Conservation (phyloP, 495 filamentous ascomycete genomes). For the Rhypophila decipiens region DNA sequence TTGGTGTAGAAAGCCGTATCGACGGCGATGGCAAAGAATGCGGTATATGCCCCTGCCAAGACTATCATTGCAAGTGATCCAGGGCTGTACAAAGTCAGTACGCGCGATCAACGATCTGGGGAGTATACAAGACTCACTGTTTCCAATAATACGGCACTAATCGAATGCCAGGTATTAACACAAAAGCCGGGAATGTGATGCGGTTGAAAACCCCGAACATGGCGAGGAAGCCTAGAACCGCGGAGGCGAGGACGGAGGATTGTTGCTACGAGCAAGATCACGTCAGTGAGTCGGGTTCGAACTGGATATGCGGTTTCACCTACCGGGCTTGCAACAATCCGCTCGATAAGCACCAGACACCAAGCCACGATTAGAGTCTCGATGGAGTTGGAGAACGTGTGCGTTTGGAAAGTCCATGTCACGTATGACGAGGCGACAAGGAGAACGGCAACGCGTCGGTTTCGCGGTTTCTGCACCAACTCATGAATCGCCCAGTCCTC, state of each 20-base stretch:
- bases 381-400: constrained; percentile 97
- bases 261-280: constrained; percentile 48
- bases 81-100: constrained; percentile 49
- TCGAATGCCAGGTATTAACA: constrained; percentile 72
- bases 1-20: constrained; percentile 79
- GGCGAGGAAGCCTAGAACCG: constrained; percentile 68
- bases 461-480: constrained; percentile 65
- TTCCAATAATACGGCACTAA: constrained; percentile 77
- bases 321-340: constrained; percentile 74
- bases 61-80: constrained; percentile 57
- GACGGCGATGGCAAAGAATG: constrained; percentile 63
- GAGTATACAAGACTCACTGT: constrained; percentile 49
- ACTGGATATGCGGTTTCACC: constrained; percentile 5
- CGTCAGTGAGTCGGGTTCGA: constrained; percentile 4
- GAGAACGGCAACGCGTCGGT: constrained; percentile 65
- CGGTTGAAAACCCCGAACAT: constrained; percentile 90
- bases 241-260: constrained; percentile 66
- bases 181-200: constrained; percentile 91
- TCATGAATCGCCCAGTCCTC: constrained; percentile 98
- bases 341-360: constrained; percentile 82
- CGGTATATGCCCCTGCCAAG: constrained; percentile 53
- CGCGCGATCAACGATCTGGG: not conserved
- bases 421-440: constrained; percentile 93
- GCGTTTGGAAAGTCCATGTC: constrained; percentile 97
- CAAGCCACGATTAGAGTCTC: constrained; percentile 89